Conservation (phyloP, 2,329 filamentous ascomycete species). For the Penicillium sp. region DNA sequence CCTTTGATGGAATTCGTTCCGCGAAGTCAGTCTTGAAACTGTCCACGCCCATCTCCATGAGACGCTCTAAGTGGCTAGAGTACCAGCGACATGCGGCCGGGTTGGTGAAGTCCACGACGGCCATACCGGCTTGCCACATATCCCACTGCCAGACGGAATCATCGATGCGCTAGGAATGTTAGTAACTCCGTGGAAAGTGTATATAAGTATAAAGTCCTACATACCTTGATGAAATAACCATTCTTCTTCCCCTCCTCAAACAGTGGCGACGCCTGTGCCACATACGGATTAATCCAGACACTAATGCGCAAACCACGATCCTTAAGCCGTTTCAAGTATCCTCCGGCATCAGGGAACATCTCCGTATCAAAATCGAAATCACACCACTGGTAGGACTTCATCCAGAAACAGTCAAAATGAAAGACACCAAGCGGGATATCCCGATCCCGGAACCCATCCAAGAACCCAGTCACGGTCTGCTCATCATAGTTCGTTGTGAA, state of each 20-base stretch:
- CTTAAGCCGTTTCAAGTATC: slow-evolving; percentile 65
- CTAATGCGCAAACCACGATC: slow-evolving; percentile 66
- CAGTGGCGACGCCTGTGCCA: slow-evolving; percentile 67
- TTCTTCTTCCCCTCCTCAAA: slow-evolving; percentile 64
- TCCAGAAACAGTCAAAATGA: slow-evolving; percentile 78
- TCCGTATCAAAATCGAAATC: slow-evolving; percentile 71
- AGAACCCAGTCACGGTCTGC: slow-evolving; percentile 64
- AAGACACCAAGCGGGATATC: slow-evolving; percentile 70
- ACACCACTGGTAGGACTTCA: slow-evolving; percentile 73
- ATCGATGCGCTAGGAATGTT: slow-evolving; percentile 53
- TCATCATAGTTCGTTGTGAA: slow-evolving; percentile 76
- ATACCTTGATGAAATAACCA: slow-evolving; percentile 65
- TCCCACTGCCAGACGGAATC: slow-evolving; percentile 76
- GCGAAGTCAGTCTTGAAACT: slow-evolving; percentile 76
- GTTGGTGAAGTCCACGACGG: slow-evolving; percentile 72
- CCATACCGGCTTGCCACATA: slow-evolving; percentile 77
- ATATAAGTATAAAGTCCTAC: neutral
- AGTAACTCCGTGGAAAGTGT: neutral
- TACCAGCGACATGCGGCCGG: slow-evolving; percentile 69
- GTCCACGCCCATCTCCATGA: slow-evolving; percentile 71
- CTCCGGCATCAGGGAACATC: slow-evolving; percentile 68
- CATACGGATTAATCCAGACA: slow-evolving; percentile 76
- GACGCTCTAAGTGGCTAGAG: slow-evolving; percentile 58
- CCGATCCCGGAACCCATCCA: slow-evolving; percentile 67
- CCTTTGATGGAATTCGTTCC: slow-evolving; percentile 67